Evolutionary conservation across 2,329 filamentous ascomycete genomes (phyloP).

Genomic region (Cladophialophora chaetospira): DNA sequence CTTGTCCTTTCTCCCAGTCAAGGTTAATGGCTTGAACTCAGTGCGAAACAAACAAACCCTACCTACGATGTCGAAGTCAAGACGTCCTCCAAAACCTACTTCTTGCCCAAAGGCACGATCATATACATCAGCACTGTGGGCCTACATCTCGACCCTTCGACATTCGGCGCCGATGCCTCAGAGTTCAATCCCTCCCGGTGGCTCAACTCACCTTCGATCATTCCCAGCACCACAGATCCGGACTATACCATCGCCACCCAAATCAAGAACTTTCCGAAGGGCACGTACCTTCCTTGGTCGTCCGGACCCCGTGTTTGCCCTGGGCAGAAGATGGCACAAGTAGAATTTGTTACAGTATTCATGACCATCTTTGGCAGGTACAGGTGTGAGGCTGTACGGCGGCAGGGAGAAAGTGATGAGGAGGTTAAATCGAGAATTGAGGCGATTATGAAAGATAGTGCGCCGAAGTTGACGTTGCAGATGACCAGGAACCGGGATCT

Average conservation of each 20-base stretch:
- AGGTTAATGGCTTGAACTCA: neutral
- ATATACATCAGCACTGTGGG: slow-evolving; percentile 42
- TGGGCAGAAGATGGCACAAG: slow-evolving; percentile 58
- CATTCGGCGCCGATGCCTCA: slow-evolving; percentile 39
- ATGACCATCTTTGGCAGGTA: slow-evolving; percentile 42
- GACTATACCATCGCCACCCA: slow-evolving; percentile 27
- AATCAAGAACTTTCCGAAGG: slow-evolving; percentile 41
- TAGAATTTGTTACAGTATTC: slow-evolving; percentile 56
- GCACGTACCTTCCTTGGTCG: slow-evolving; percentile 53
- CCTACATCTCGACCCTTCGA: slow-evolving; percentile 34
- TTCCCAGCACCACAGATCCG: slow-evolving; percentile 3
- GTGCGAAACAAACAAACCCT: slow-evolving; percentile 37
- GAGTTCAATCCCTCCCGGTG: slow-evolving; percentile 46
- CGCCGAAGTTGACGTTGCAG: slow-evolving; percentile 37
- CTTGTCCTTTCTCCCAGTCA: neutral
- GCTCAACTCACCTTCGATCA: slow-evolving; percentile 35
- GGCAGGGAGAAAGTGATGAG: slow-evolving; percentile 31
- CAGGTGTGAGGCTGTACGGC: slow-evolving; percentile 31
- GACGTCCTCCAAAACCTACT: slow-evolving; percentile 35
- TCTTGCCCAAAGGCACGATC: slow-evolving; percentile 39
- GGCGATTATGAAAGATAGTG: slow-evolving; percentile 34
- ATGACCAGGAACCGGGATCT: slow-evolving; percentile 35
- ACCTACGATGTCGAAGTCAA: slow-evolving; percentile 36
- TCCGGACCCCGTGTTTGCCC: slow-evolving; percentile 54
- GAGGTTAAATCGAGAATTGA: slow-evolving; percentile 31